Evolutionary conservation across 768 basidiomycete species (phyloP).

Genomic region (Leccinum subtestaceum): DNA sequence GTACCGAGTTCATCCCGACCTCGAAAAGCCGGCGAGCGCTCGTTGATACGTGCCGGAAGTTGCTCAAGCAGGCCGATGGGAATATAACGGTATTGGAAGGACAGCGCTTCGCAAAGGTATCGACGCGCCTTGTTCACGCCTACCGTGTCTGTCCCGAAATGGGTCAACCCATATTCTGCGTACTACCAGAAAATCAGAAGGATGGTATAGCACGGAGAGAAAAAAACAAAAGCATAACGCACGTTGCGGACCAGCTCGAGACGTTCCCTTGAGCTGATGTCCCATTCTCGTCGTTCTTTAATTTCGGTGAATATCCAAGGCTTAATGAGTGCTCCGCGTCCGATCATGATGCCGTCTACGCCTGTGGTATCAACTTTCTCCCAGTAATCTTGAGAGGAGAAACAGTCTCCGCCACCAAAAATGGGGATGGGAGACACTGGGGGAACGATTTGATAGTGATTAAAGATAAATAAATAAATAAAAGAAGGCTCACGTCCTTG

Average conservation of each 20-base stretch:
- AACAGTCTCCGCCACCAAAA: conserved; percentile 95
- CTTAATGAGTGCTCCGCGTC: conserved; percentile 92
- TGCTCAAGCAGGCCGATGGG: conserved; percentile 89
- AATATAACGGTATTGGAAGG: conserved; percentile 94
- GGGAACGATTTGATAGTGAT: not conserved
- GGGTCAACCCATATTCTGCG: conserved; percentile 82
- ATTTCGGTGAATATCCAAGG: conserved; percentile 96
- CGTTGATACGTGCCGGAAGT: conserved; percentile 81
- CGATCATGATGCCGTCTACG: conserved; percentile 95
- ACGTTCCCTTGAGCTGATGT: conserved; percentile 82
- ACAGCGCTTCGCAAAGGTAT: conserved; percentile 92
- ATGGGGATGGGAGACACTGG: conserved; percentile 85
- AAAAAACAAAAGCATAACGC: conserved; percentile 15
- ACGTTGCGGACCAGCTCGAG: conserved; percentile 78
- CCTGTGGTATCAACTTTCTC: conserved; percentile 70
- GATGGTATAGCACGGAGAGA: not conserved
- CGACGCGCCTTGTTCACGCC: conserved; percentile 90
- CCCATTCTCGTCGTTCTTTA: conserved; percentile 90
- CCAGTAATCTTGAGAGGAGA: conserved; percentile 84
- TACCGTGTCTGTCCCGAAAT: conserved; percentile 83
- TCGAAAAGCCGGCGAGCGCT: conserved; percentile 82
- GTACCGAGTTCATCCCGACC: conserved; percentile 86
- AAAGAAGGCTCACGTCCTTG: conserved; percentile 58
- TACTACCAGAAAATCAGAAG: conserved; percentile 47
- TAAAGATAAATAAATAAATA: not conserved